Base-by-base conservation (phyloP, 1,284 basidiomycete species). In the Malassezia japonica region DNA sequence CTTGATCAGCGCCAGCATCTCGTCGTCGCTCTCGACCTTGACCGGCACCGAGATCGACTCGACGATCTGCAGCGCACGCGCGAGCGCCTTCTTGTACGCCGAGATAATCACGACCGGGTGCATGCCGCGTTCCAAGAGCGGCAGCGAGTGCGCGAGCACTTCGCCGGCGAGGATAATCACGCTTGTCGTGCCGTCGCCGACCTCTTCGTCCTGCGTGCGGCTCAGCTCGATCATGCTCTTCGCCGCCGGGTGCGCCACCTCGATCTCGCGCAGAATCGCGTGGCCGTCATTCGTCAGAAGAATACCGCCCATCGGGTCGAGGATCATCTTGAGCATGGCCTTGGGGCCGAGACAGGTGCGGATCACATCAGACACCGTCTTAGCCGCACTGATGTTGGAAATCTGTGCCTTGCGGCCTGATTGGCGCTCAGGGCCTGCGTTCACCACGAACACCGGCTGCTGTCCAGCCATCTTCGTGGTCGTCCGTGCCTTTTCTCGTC, bases 221-320 rank as follows among this genome's bases (percentile, higher is more conserved):
- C 87, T 86, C 18, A 98, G 82, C 76, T 99, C 92, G 64, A 98
- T 96, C 92, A 98, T 98, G 64, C 91, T 92, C 78, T 96, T 98
- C 28, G 92, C 92, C 23, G 92, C 92, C 0, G 94, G 94, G 68
- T 96, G 92, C 4, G 89, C 89, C 23, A 98, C 91, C 60, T 98
- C 92, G 60, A 96, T 96, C 75, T 98, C 92, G 54, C 92, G 83
- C 33, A 96, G 77, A 61, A 98, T 96, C 9, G 91, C 91, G 68
- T 96, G 94, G 20, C 94, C 92, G 71, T 98, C 92, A 74, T 96
- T 96, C 5, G 92, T 98, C 38, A 96, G 37, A 42, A 48, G 36
- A 27, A 64, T 72, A 37, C 65, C 66, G 18, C 64, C 71, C 61
- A 70, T 65, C 50, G 72, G 71, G 77, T 96, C 90, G 41, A 95